These are phyloP conservation scores for Flaveria robusta DNA, from an alignment of 129 eudicot genomes.

Conservation along the genomic window DNA sequence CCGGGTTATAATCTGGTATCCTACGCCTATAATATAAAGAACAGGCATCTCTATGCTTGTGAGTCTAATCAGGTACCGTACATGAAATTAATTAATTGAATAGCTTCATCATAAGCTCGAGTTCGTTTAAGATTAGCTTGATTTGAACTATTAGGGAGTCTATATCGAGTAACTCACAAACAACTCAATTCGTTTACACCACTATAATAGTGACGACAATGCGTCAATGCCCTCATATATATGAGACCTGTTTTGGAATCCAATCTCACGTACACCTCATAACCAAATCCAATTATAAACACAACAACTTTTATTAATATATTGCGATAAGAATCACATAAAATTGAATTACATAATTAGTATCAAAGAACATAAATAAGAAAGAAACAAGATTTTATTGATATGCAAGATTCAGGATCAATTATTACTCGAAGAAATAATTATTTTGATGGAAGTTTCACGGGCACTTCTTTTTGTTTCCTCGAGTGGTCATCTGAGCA, in stretches of 20 bases:
- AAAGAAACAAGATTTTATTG: not conserved
- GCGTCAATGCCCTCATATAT: too few relatives aligned
- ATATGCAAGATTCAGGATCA: not conserved
- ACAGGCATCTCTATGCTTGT: too few relatives aligned
- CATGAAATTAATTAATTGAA: too few relatives aligned
- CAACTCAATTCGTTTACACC: too few relatives aligned
- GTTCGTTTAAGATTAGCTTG: too few relatives aligned
- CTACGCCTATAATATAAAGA: too few relatives aligned
- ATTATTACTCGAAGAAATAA: not conserved
- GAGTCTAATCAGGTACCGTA: too few relatives aligned
- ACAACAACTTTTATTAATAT: not conserved
- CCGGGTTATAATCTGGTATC: too few relatives aligned
- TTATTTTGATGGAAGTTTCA: constrained; percentile 7
- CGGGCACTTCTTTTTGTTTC: constrained; percentile 59
- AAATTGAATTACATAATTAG: not conserved
- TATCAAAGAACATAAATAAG: not conserved
- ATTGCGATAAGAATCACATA: constrained; percentile 5
- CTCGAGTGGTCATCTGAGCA: constrained; percentile 53
- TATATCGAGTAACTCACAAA: too few relatives aligned
- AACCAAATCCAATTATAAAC: not conserved
- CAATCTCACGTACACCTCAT: not conserved
- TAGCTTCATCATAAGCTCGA: too few relatives aligned
- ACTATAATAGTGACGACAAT: too few relatives aligned
- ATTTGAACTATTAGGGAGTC: too few relatives aligned
- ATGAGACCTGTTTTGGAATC: not conserved